Conservation (phyloP, 768 basidiomycete genomes). For the Ramaria sp. region DNA sequence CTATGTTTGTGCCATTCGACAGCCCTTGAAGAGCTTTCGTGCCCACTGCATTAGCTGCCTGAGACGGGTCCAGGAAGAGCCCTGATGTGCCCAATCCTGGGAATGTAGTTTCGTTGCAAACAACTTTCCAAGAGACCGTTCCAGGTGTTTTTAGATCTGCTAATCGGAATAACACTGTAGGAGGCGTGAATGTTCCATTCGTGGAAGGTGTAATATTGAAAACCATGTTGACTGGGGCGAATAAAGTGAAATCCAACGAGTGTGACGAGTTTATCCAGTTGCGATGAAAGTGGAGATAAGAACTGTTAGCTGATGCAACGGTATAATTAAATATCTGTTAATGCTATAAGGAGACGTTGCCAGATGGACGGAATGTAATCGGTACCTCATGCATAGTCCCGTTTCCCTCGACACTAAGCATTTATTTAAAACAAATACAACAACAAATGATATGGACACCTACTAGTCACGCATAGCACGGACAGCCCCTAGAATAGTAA, state of each 20-base stretch:
- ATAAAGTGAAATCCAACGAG: conserved; percentile 20
- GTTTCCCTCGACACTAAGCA: conserved; percentile 26
- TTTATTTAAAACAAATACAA: background rate
- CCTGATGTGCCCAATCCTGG: conserved; percentile 21
- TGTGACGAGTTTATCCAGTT: conserved; percentile 31
- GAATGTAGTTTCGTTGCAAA: conserved; percentile 29
- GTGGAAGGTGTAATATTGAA: conserved; percentile 24
- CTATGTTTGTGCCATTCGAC: conserved; percentile 16
- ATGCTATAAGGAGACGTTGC: conserved; percentile 6
- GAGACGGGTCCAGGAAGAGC: conserved; percentile 22
- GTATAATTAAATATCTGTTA: conserved; percentile 36
- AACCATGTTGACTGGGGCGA: conserved; percentile 22
- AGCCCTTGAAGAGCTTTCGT: conserved; percentile 22
- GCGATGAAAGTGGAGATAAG: conserved; percentile 27
- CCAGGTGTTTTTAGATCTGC: conserved; percentile 14
- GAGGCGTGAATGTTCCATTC: conserved; percentile 24
- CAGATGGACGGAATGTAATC: background rate
- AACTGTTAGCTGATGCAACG: conserved; percentile 21
- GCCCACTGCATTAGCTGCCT: conserved; percentile 18
- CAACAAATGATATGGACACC: conserved; percentile 11
- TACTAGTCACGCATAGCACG: conserved; percentile 26
- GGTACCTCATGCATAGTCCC: conserved; percentile 20
- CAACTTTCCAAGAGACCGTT: conserved; percentile 20
- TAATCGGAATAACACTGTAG: conserved; percentile 25
- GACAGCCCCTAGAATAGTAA: conserved; percentile 32